Conservation (phyloP, 371 early-diverging fungal species). For the Apophysomyces trapeziformis region DNA sequence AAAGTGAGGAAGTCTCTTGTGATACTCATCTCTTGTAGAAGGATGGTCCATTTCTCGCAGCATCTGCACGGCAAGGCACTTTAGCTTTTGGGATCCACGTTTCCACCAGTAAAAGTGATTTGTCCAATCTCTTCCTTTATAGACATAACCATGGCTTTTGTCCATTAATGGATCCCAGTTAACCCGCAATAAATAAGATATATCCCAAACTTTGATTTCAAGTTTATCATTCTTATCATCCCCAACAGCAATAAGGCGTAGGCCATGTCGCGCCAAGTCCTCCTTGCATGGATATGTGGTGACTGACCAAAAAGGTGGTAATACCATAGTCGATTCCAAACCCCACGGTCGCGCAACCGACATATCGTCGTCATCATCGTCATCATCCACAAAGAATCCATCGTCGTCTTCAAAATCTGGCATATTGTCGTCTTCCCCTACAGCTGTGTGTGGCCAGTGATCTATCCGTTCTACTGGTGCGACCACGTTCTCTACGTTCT, state of each 20-base stretch:
- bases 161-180: conserved; percentile 31
- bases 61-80: conserved; percentile 36
- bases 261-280: conserved; percentile 30
- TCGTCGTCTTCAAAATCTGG: conserved; percentile 17
- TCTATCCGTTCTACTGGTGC: neutral
- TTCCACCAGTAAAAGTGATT: conserved; percentile 43
- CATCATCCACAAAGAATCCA: conserved; percentile 18
- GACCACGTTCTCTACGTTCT: neutral
- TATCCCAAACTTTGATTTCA: conserved; percentile 54
- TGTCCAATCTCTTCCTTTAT: conserved; percentile 12
- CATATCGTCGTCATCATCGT: conserved; percentile 16
- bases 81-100: conserved; percentile 27
- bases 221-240: conserved; percentile 36
- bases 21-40: neutral
- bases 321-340: conserved; percentile 44
- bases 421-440: conserved; percentile 11
- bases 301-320: conserved; percentile 39
- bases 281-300: neutral
- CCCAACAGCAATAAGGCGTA: conserved; percentile 40
- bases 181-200: conserved; percentile 34
- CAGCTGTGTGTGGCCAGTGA: neutral
- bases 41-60: conserved; percentile 7
- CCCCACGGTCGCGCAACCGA: conserved; percentile 46
- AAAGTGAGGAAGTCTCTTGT: neutral
- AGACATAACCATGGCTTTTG: neutral